A percentile compares a stretch with the other conserved stretches of the same genome.
Conservation (phyloP, 176 grass and related monocot species). For the Carex parvula region DNA sequence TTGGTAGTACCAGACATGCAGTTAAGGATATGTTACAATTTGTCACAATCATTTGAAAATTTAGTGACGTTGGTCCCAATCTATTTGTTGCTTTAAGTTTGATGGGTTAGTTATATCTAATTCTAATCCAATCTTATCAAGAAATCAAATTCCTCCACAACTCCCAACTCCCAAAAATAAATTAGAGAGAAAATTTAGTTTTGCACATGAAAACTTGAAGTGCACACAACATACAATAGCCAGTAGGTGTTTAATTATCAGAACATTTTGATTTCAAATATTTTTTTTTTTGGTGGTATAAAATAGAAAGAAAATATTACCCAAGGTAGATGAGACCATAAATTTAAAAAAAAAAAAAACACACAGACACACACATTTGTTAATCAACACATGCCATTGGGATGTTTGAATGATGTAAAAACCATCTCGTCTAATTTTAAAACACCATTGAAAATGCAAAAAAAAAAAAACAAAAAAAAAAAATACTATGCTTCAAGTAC, state of each 20-base stretch:
- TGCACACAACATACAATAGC: not conserved
- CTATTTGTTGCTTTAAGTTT: not conserved
- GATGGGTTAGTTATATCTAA: slow-evolving; percentile 21
- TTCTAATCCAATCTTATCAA: not conserved
- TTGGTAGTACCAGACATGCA: not conserved
- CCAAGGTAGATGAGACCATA: not conserved
- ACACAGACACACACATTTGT: not conserved
- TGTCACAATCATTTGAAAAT: slow-evolving; percentile 16
- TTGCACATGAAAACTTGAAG: not conserved
- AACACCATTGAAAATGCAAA: not conserved
- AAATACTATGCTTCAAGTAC: not conserved
- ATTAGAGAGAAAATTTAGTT: not conserved
- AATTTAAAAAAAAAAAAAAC: not conserved
- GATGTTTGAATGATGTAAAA: not conserved
- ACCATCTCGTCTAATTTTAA: not conserved
- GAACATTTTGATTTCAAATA: not conserved
- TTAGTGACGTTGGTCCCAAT: slow-evolving; percentile 5
- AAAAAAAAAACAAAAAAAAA: no score
- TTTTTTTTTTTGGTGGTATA: no score
- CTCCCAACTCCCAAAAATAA: not conserved
- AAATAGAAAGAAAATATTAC: not conserved
- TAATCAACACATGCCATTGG: not conserved
- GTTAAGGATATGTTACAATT: not conserved
- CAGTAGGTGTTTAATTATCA: not conserved
- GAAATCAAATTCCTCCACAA: not conserved